These are phyloP conservation scores for Candida ascalaphidarum DNA, from an alignment of 805 yeast genomes.

Conservation along the genomic window DNA sequence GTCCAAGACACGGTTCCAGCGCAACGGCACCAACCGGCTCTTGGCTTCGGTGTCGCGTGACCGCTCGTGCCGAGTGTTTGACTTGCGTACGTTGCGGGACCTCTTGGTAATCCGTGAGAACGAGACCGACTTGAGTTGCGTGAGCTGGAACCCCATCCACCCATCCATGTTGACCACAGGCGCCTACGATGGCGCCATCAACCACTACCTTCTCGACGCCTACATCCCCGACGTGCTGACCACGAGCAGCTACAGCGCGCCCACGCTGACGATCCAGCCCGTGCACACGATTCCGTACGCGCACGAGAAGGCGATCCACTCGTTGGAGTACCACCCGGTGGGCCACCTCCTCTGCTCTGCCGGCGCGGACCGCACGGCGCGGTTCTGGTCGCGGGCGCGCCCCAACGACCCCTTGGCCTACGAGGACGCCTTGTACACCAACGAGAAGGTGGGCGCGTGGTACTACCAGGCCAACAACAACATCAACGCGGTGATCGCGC, in stretches of 20 bases:
- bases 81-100: slow-evolving; percentile 78
- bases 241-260: slow-evolving; percentile 8
- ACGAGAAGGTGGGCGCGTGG: slow-evolving; percentile 54
- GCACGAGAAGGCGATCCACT: slow-evolving; percentile 87
- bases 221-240: slow-evolving; percentile 28
- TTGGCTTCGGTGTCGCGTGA: slow-evolving; percentile 87
- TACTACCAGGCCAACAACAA: slow-evolving; percentile 38
- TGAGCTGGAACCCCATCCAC: slow-evolving; percentile 92
- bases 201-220: slow-evolving; percentile 61
- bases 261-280: slow-evolving; percentile 20
- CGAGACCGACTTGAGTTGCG: slow-evolving; percentile 76
- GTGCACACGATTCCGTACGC: slow-evolving; percentile 77
- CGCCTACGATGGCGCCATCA: slow-evolving; percentile 80
- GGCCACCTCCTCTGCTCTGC: slow-evolving; percentile 92
- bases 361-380: slow-evolving; percentile 84
- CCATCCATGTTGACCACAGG: slow-evolving; percentile 75
- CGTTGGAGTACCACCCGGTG: slow-evolving; percentile 85
- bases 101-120: slow-evolving; percentile 64
- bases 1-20: slow-evolving; percentile 79
- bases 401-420: slow-evolving; percentile 82
- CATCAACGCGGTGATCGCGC: slow-evolving; percentile 28
- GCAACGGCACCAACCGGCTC: slow-evolving; percentile 60
- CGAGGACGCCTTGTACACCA: slow-evolving; percentile 73
- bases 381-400: slow-evolving; percentile 91
- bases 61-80: slow-evolving; percentile 80